Evolutionary conservation across 192 early-diverging fungal genomes (phyloP).

Genomic region (Coemansia sp.): DNA sequence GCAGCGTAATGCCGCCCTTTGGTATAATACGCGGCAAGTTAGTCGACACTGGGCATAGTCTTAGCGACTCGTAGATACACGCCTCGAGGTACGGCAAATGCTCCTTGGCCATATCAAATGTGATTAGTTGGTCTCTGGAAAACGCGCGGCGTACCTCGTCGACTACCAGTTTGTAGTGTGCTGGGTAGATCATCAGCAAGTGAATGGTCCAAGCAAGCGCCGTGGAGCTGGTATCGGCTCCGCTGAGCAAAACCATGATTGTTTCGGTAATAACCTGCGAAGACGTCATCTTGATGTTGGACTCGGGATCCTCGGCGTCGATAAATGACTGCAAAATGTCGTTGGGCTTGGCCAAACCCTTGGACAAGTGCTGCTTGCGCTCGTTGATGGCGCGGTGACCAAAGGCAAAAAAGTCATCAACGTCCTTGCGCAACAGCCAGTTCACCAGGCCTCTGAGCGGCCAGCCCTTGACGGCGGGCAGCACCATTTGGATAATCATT

Average conservation of each 20-base stretch:
- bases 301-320: conserved; percentile 39
- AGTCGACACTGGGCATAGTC: conserved; percentile 39
- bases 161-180: conserved; percentile 8
- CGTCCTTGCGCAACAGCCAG: conserved; percentile 16
- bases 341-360: conserved; percentile 10
- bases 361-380: conserved; percentile 17
- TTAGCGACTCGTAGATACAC: conserved; percentile 43
- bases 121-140: conserved; percentile 13
- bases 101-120: conserved; percentile 28
- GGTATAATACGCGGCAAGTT: conserved; percentile 41
- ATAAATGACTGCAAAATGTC: conserved; percentile 49
- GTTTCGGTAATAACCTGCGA: conserved; percentile 39
- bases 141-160: conserved; percentile 29
- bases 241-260: conserved; percentile 39
- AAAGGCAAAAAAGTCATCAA: conserved; percentile 30
- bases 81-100: conserved; percentile 43
- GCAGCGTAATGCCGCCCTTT: conserved; percentile 32
- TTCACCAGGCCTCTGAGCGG: conserved; percentile 10
- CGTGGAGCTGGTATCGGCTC: conserved; percentile 37
- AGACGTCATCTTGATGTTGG: conserved; percentile 30
- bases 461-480: conserved; percentile 29
- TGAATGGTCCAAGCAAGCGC: conserved; percentile 43
- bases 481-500: conserved; percentile 40
- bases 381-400: conserved; percentile 19
- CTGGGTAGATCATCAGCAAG: conserved; percentile 44